Evolutionary conservation across 2,329 filamentous ascomycete genomes (phyloP).

Genomic region (Trichoderma endophyticum): DNA sequence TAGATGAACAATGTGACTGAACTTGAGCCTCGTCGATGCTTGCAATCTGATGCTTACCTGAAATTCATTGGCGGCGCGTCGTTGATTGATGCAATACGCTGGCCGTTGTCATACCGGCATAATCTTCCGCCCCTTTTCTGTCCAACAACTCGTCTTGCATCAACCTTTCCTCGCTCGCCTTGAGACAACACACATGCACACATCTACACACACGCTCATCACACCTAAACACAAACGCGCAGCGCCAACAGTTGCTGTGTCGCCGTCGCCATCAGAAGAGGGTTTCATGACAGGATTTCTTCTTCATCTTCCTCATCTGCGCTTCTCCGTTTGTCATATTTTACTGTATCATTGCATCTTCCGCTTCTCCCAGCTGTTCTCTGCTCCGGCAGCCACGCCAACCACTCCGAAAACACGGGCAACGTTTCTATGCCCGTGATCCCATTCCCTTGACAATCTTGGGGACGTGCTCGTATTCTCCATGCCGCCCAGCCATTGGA

Average conservation of each 20-base stretch:
- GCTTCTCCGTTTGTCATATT: constrained; percentile 27
- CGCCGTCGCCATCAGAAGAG: constrained; percentile 4
- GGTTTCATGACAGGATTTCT: constrained; percentile 19
- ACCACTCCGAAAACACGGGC: constrained; percentile 22
- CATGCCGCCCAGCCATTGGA: constrained; percentile 14
- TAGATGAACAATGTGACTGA: not conserved
- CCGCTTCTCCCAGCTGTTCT: constrained; percentile 24
- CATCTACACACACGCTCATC: not conserved
- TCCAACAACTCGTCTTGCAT: not conserved
- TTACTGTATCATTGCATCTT: constrained; percentile 19
- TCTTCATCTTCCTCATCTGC: constrained; percentile 24
- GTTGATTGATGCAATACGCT: not conserved
- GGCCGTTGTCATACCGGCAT: not conserved
- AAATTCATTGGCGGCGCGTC: not conserved
- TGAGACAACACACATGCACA: constrained; percentile 3
- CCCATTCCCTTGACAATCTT: constrained; percentile 23
- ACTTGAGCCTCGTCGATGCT: not conserved
- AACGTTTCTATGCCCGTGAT: constrained; percentile 19
- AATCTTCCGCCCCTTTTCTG: not conserved
- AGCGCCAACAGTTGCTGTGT: constrained; percentile 8
- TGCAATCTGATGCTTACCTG: not conserved
- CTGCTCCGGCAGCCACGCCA: constrained; percentile 27
- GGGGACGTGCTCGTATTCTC: constrained; percentile 22
- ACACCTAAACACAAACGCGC: not conserved
- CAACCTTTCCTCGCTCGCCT: not conserved